phyloP scores from a whole-genome alignment of 495 filamentous ascomycete genomes.

The Penicillium herquei region DNA sequence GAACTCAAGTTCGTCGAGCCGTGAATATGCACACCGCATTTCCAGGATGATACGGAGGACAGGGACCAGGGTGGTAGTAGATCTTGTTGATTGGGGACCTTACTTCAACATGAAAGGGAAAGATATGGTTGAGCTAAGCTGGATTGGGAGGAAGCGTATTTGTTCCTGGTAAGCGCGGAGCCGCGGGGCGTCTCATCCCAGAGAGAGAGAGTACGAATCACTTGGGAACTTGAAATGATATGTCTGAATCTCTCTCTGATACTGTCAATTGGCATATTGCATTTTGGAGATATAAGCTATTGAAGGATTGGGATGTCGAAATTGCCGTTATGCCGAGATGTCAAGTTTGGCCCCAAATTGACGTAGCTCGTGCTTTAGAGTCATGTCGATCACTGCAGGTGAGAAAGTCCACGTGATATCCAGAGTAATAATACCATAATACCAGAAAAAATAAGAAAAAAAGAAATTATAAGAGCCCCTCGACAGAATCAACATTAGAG shows the following conservation, averaged over 20 bases:
- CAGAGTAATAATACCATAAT: no score
- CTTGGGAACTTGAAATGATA: no score
- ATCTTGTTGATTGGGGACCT: neutral
- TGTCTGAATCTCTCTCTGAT: no score
- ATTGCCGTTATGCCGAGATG: no score
- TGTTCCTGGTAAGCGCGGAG: neutral
- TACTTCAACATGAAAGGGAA: neutral
- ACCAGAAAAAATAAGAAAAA: neutral
- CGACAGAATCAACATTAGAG: no score
- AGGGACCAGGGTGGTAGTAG: neutral
- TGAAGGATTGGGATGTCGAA: no score
- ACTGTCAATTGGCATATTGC: no score
- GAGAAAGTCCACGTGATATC: neutral
- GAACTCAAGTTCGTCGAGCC: slow-evolving; percentile 1
- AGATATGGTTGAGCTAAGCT: slow-evolving; percentile 1
- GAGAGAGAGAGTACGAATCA: no score
- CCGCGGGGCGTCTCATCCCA: neutral
- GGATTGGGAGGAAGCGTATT: neutral
- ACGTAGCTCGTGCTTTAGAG: neutral
- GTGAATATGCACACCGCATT: slow-evolving; percentile 4
- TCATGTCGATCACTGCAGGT: neutral
- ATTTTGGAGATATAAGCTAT: no score
- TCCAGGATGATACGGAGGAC: neutral
- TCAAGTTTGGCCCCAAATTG: neutral
- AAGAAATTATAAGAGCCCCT: no score